Conservation (phyloP, 202 grass and related monocot genomes). For the Tripidium arundinaceum region DNA sequence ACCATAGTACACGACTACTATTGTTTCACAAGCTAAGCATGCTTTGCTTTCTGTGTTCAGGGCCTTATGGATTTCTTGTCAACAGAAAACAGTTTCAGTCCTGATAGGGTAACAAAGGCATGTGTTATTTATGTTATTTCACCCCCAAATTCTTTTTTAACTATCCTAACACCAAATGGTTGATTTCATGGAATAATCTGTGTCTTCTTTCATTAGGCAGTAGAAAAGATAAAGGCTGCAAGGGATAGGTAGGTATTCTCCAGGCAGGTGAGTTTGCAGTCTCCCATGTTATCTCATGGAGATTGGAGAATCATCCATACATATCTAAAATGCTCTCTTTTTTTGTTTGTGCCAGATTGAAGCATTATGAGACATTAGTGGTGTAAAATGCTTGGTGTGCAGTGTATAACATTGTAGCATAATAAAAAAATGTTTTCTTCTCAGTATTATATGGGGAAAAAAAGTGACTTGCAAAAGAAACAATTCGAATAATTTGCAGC, state of each 20-base stretch:
- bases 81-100: too few relatives aligned
- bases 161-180: slow-evolving; percentile 6
- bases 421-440: background rate
- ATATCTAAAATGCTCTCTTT: too few relatives aligned
- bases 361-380: too few relatives aligned
- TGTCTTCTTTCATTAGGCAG: slow-evolving; percentile 51
- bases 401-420: too few relatives aligned
- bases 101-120: too few relatives aligned
- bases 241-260: slow-evolving; percentile 63
- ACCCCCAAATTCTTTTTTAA: slow-evolving; percentile 14
- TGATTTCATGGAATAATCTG: slow-evolving; percentile 25
- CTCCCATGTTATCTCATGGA: slow-evolving; percentile 10
- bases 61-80: too few relatives aligned
- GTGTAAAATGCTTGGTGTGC: too few relatives aligned
- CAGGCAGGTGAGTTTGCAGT: slow-evolving; percentile 48
- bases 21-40: too few relatives aligned
- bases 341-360: too few relatives aligned
- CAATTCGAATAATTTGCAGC: background rate
- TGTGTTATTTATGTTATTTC: slow-evolving; percentile 25
- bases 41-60: too few relatives aligned
- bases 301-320: too few relatives aligned
- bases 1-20: too few relatives aligned
- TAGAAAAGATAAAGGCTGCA: slow-evolving; percentile 77
- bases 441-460: background rate
- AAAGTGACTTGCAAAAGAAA: background rate